Evolutionary conservation across 352 stramenopile genomes (phyloP), one percentile per base, ranked within the genome.

Genomic region (Phytophthora cactorum): DNA sequence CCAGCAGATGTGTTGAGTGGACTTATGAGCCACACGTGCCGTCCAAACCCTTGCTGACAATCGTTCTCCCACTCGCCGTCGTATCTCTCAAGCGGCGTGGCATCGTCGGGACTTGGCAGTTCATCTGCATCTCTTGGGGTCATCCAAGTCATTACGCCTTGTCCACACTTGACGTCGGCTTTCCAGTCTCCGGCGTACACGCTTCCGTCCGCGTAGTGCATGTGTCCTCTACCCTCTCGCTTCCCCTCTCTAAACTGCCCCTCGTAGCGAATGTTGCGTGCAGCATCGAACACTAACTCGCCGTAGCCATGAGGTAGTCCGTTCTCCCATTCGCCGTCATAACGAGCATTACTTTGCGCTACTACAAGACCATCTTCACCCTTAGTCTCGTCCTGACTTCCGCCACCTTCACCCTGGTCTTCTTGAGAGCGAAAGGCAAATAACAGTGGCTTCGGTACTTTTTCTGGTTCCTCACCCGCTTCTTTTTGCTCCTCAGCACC

Each of bases 101-200:
- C 41, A 36, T 74, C 47, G 29, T 61, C 62, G 0, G 34, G 44
- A 34, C 43, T 72, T n/a, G 31, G 5, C 28, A 52, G 5, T 3
- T 67, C 52, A n/a, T 52, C 52, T 12, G 9, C 27, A 41, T 49
- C 41, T 38, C 32, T 28, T 17, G 11, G 22, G 12, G 50, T 52
- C 68, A 71, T 66, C 91, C 91, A 97, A 31, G 75, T 72, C 90
- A 97, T 97, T 11, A 78, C 77, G 12, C 91, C 91, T 52, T 79
- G 70, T 46, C 90, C 91, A 46, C 70, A 71, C 51, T 96, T 96
- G 12, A 75, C 57, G 51, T 96, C 84, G 31, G 77, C 51, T 8
- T 52, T 60, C 90, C 91, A 97, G 17, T 90, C 59, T 34, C 91
- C 91, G 4, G 74, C 50, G 59, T 96, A 97, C 14, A 86, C 52